Percentiles rank a stretch among this genome's conserved stretches.
Evolutionary conservation across 768 basidiomycete species (phyloP).

Genomic region (Auricularia auricula-judae): DNA sequence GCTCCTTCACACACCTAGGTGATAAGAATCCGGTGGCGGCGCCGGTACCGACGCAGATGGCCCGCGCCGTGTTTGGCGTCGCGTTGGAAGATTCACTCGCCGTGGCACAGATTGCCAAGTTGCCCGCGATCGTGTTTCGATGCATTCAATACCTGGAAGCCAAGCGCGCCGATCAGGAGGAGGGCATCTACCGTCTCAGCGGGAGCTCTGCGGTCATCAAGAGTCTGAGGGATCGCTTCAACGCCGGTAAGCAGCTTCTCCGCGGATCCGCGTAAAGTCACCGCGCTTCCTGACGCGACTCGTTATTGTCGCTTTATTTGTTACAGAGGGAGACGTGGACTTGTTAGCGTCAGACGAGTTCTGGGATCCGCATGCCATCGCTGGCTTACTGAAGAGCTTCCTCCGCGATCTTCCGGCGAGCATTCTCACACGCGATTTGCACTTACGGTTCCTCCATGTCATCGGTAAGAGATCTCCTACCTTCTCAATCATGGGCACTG

Average conservation of each 20-base stretch:
- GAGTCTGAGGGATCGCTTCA: conserved; percentile 85
- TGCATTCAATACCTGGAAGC: conserved; percentile 91
- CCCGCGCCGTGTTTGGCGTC: conserved; percentile 82
- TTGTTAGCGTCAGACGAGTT: conserved; percentile 79
- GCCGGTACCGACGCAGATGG: conserved; percentile 19
- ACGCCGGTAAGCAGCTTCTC: conserved; percentile 46
- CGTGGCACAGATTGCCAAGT: conserved; percentile 76
- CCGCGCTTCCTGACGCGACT: not conserved
- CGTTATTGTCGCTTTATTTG: not conserved
- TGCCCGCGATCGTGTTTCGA: conserved; percentile 92
- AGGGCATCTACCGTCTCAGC: conserved; percentile 93
- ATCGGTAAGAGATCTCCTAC: conserved; percentile 56
- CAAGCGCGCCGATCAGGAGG: conserved; percentile 90
- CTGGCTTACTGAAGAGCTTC: conserved; percentile 88
- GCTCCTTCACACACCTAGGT: not conserved
- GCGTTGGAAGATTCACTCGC: conserved; percentile 79
- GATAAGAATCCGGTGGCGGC: not conserved
- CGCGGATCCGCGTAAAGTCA: conserved; percentile 5
- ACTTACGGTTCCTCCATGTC: conserved; percentile 81
- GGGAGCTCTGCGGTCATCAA: conserved; percentile 95
- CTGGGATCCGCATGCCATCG: conserved; percentile 97
- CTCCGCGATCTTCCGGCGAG: conserved; percentile 89
- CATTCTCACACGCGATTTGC: conserved; percentile 85
- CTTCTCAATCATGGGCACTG: conserved; percentile 6
- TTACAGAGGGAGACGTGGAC: conserved; percentile 89